Conservation (phyloP, 106 monocot genomes). For the Allium sativum region DNA sequence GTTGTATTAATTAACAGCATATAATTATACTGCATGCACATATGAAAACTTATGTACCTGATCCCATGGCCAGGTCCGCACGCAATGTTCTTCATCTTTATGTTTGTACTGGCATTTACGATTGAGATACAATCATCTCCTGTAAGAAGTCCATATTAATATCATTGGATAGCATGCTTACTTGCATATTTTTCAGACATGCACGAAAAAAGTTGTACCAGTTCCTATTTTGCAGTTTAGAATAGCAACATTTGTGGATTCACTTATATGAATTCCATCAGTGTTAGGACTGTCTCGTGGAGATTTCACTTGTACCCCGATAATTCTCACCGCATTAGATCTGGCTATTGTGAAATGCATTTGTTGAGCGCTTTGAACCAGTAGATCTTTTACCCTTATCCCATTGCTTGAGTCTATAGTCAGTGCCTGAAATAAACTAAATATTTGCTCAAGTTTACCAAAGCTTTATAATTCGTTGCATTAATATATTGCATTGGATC, state of each 20-base stretch:
- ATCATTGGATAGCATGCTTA: background rate
- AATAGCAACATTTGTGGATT: slow-evolving; percentile 48
- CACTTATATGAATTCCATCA: slow-evolving; percentile 82
- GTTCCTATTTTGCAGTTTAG: slow-evolving; percentile 67
- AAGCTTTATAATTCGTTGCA: background rate
- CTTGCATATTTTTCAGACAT: background rate
- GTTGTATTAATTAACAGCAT: too few relatives aligned
- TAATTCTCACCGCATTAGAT: slow-evolving; percentile 33
- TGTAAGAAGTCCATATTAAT: slow-evolving; percentile 9
- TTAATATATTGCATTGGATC: background rate
- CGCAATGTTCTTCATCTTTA: slow-evolving; percentile 85
- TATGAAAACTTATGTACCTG: slow-evolving; percentile 33
- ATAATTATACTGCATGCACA: background rate
- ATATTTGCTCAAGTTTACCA: background rate
- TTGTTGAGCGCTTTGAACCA: slow-evolving; percentile 72
- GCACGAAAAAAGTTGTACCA: slow-evolving; percentile 26
- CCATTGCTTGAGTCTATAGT: slow-evolving; percentile 66
- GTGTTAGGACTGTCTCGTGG: slow-evolving; percentile 86
- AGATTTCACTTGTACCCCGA: slow-evolving; percentile 35
- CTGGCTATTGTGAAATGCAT: slow-evolving; percentile 61
- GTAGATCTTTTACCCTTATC: slow-evolving; percentile 49
- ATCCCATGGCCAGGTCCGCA: slow-evolving; percentile 99
- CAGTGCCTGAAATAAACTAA: slow-evolving; percentile 41
- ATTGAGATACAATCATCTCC: slow-evolving; percentile 97
- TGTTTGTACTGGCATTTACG: slow-evolving; percentile 68